Conservation (phyloP, 2,329 filamentous ascomycete genomes). For the Epichloe hybrida region DNA sequence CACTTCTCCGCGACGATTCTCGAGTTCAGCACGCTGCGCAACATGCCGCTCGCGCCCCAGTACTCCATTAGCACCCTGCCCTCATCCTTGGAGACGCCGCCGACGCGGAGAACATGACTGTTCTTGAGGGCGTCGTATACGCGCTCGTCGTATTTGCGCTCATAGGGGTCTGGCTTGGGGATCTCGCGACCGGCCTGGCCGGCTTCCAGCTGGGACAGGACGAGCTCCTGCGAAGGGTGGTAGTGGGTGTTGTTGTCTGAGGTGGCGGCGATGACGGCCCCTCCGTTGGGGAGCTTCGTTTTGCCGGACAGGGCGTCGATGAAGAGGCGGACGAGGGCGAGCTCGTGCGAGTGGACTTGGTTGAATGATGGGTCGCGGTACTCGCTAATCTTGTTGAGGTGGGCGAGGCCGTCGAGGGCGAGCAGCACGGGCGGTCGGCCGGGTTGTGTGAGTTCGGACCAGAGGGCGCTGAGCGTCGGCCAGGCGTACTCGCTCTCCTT, state of each 20-base stretch:
- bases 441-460: constrained; percentile 56
- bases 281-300: constrained; percentile 53
- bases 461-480: constrained; percentile 68
- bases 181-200: constrained; percentile 22
- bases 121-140: constrained; percentile 39
- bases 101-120: constrained; percentile 41
- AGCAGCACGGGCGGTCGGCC: constrained; percentile 52
- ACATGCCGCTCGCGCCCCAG: constrained; percentile 74
- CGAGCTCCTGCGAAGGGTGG: constrained; percentile 54
- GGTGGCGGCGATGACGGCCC: constrained; percentile 62
- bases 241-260: constrained; percentile 56
- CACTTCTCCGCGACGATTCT: constrained; percentile 66
- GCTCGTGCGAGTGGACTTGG: constrained; percentile 73
- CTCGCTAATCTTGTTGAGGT: constrained; percentile 65
- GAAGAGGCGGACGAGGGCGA: constrained; percentile 64
- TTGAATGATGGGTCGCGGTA: constrained; percentile 63
- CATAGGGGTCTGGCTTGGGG: constrained; percentile 37
- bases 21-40: constrained; percentile 58
- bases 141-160: constrained; percentile 41
- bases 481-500: constrained; percentile 67
- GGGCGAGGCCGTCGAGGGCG: constrained; percentile 62
- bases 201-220: constrained; percentile 44
- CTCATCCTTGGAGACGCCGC: constrained; percentile 60
- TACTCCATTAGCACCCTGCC: constrained; percentile 78
- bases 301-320: constrained; percentile 54